Base-by-base conservation (phyloP, 108 stramenopile genomes). In the Seminavis robusta region DNA sequence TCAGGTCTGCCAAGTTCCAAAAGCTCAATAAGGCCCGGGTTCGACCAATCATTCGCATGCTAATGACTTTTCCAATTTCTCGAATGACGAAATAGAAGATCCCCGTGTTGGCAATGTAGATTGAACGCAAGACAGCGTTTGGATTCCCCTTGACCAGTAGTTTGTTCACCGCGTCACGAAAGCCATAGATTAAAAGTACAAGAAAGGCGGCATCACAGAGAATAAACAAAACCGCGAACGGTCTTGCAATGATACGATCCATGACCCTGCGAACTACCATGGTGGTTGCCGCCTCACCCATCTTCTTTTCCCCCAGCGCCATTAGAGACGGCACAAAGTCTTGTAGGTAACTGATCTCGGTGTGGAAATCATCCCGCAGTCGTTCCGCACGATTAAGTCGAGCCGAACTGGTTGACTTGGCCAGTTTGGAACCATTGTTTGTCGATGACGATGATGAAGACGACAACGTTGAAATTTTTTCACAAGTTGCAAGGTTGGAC, bases 81-180 rank as follows among this genome's bases (percentile, higher is more conserved):
- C 73, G 68, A 37, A 81, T 77, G 27, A 81, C 45, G 39, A 77
- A 81, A 43, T 81, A 81, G 51, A 81, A 81, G 10, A 81, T 77
- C 3, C 74, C 76, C 13, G 58, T 54, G 33, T 81, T 81, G 21
- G 80, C 63, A 16, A 81, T 51, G 40, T 81, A 81, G 25, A 81
- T 71, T 55, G 59, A 74, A 29, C 48, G 40, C 11, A 77, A 50
- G 13, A 74, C 66, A 9, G 24, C 52, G 17, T 58, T 57, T 10
- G 72, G 34, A 24, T 37, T 7, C 16, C 30, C 60, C 0, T 73
- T 73, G 17, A 44, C 29, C 13, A 81, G 47, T 21, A 74, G 52
- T 10, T 39, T 32, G 33, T 71, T 65, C 6, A 76, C 80, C 25
- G 63, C 62, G 10, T 26, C 36, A 4, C 64, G 68, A 44, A 81